Conservation (phyloP, 2,329 filamentous ascomycete genomes). For the Alternaria sp. region DNA sequence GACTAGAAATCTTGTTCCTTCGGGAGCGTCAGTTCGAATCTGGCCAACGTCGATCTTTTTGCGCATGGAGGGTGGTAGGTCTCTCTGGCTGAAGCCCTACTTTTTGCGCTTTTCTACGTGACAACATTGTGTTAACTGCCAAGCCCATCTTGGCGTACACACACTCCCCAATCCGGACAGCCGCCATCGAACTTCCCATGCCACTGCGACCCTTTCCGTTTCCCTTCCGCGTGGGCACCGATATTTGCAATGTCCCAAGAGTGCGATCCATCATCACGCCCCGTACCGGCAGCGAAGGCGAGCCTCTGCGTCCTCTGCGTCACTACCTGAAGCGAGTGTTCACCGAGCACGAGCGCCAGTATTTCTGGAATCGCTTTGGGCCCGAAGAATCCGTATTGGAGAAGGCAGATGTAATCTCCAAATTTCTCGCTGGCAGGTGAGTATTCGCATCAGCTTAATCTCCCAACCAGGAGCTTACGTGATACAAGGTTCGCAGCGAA, state of each 20-base stretch:
- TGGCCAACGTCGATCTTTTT: conserved; percentile 47
- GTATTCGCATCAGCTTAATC: conserved; percentile 1
- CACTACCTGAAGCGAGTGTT: conserved; percentile 34
- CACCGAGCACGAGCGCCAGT: conserved; percentile 41
- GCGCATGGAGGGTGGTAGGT: no score
- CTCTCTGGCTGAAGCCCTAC: not conserved
- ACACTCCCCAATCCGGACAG: not conserved
- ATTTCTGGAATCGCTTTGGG: conserved; percentile 41
- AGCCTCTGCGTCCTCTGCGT: conserved; percentile 11
- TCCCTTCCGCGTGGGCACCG: conserved; percentile 75
- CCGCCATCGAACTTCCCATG: conserved; percentile 36
- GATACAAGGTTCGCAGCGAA: conserved; percentile 57
- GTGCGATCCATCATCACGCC: conserved; percentile 64
- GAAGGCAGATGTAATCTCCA: conserved; percentile 25
- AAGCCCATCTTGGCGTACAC: not conserved
- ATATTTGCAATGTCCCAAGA: conserved; percentile 75
- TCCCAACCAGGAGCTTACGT: conserved; percentile 6
- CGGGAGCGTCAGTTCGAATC: conserved; percentile 52
- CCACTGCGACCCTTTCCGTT: conserved; percentile 64
- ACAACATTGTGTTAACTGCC: not conserved
- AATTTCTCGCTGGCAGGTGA: conserved; percentile 48
- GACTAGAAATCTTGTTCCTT: conserved; percentile 54
- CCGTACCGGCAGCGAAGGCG: conserved; percentile 6
- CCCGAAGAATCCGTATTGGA: conserved; percentile 6
- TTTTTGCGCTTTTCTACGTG: not conserved